These are phyloP conservation scores for Malbranchea cinnamomea DNA, from an alignment of 2,329 filamentous ascomycete species.

Conservation along the genomic window DNA sequence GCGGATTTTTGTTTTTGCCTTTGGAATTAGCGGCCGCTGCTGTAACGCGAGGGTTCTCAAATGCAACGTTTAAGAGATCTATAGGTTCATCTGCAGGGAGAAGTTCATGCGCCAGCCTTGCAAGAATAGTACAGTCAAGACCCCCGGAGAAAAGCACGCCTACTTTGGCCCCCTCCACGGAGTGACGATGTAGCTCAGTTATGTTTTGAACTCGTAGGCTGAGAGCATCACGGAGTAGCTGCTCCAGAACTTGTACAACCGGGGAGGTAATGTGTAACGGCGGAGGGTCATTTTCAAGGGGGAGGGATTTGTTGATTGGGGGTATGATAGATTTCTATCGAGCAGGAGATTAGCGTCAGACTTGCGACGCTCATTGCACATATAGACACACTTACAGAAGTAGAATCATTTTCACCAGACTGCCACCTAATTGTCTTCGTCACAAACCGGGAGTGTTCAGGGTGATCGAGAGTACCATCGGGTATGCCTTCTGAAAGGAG, in stretches of 20 bases:
- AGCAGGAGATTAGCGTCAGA: too few relatives aligned
- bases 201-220: constrained; percentile 50
- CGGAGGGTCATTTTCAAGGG: constrained; percentile 18
- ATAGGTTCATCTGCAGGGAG: constrained; percentile 54
- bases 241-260: constrained; percentile 39
- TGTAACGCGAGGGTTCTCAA: constrained; percentile 74
- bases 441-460: neutral
- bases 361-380: too few relatives aligned
- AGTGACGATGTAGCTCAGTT: constrained; percentile 38
- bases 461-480: neutral
- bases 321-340: constrained; percentile 22
- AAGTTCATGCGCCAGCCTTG: constrained; percentile 63
- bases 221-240: constrained; percentile 46
- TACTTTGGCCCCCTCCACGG: constrained; percentile 29
- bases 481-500: constrained; percentile 4
- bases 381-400: too few relatives aligned
- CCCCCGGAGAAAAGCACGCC: constrained; percentile 89
- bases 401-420: too few relatives aligned
- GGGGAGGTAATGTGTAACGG: constrained; percentile 26
- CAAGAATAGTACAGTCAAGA: constrained; percentile 79
- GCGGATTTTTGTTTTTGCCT: constrained; percentile 12
- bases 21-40: constrained; percentile 36
- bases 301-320: constrained; percentile 27
- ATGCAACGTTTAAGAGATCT: constrained; percentile 89
- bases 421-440: constrained; percentile 10